These are phyloP conservation scores for Achaetomiella virescens DNA, from an alignment of 495 filamentous ascomycete genomes.

Conservation along the genomic window DNA sequence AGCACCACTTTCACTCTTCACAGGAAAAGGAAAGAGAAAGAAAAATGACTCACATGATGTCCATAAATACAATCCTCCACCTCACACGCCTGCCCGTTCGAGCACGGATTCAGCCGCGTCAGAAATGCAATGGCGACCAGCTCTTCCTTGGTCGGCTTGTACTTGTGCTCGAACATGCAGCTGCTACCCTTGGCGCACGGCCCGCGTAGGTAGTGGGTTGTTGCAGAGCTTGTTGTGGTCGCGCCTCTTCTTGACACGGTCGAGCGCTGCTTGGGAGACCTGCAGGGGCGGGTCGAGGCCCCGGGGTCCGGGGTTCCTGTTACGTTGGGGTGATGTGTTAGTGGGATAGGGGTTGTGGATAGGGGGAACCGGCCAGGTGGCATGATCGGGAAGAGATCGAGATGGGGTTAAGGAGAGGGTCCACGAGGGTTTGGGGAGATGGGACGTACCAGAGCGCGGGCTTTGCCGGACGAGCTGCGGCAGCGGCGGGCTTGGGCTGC, in stretches of 20 bases:
- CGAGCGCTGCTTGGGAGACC: constrained; percentile 54
- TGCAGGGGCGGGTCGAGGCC: constrained; percentile 45
- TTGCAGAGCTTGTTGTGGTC: constrained; percentile 79
- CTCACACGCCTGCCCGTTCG: constrained; percentile 65
- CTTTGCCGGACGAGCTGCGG: constrained; percentile 16
- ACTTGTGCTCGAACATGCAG: constrained; percentile 71
- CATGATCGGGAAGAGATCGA: neutral
- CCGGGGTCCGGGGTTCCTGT: constrained; percentile 47
- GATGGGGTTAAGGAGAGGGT: too few species aligned
- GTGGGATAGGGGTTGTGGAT: constrained; percentile 16
- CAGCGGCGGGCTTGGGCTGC: constrained; percentile 11
- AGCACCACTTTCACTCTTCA: neutral
- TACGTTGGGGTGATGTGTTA: neutral
- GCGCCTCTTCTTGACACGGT: constrained; percentile 67
- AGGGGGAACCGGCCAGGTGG: neutral
- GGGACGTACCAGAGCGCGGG: constrained; percentile 5
- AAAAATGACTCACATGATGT: constrained; percentile 47
- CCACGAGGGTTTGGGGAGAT: too few species aligned
- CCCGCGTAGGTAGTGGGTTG: constrained; percentile 69
- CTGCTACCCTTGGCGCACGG: constrained; percentile 65
- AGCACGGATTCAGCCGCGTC: constrained; percentile 73
- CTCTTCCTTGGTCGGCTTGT: constrained; percentile 62
- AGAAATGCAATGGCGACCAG: constrained; percentile 61
- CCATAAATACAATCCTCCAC: constrained; percentile 79
- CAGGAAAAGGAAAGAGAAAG: neutral